These are phyloP conservation scores for Yarrowia sp. DNA, from an alignment of 805 yeast species.

Conservation along the genomic window DNA sequence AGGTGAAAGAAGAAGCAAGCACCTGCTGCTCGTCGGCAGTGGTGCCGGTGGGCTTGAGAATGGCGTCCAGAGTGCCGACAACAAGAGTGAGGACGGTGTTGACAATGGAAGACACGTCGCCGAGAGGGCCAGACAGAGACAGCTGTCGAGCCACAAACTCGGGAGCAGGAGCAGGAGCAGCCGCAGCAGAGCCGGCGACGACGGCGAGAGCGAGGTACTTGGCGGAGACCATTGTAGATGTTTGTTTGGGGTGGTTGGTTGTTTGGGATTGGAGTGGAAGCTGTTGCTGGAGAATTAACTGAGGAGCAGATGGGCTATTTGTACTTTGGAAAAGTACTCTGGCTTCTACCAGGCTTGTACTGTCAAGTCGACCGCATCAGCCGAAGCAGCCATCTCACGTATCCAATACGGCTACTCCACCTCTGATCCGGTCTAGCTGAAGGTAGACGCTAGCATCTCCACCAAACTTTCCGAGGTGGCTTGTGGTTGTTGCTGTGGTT, in stretches of 20 bases:
- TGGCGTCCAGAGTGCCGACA: neutral
- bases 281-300: neutral
- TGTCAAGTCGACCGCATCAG: too few species aligned
- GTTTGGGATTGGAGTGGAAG: neutral
- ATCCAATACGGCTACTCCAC: too few species aligned
- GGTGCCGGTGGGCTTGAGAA: constrained; percentile 9
- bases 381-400: too few species aligned
- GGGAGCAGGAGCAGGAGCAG: constrained; percentile 17
- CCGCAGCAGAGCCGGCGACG: neutral
- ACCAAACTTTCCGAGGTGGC: constrained; percentile 1
- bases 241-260: neutral
- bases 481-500: too few species aligned
- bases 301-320: neutral
- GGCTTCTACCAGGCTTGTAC: too few species aligned
- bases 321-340: too few species aligned
- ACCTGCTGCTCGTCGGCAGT: neutral
- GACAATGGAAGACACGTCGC: constrained; percentile 6
- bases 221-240: constrained; percentile 17
- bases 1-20: constrained; percentile 2
- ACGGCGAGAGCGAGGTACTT: constrained; percentile 6
- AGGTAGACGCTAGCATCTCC: constrained; percentile 12
- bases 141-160: constrained; percentile 4
- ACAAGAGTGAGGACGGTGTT: constrained; percentile 1
- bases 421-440: too few species aligned
- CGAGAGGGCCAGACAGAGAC: neutral